Percentiles rank a stretch among this genome's conserved stretches.
These are phyloP conservation scores for Helicocarpus griseus DNA, from an alignment of 2,329 filamentous ascomycete genomes.

Conservation along the genomic window DNA sequence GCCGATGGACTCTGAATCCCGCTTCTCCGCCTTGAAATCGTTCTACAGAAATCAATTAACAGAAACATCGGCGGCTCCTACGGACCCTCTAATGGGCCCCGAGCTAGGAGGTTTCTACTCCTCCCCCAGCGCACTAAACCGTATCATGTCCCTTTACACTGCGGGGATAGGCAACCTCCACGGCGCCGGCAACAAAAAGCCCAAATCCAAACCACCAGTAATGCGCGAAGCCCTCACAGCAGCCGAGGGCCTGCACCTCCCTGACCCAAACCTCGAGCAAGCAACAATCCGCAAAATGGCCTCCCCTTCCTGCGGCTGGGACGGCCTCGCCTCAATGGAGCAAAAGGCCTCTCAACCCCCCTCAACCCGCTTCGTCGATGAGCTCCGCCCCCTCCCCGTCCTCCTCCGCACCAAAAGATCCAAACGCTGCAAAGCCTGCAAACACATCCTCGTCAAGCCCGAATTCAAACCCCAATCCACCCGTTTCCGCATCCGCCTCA, in stretches of 20 bases:
- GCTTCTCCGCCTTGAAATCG: slow-evolving; percentile 62
- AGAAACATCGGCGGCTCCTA: slow-evolving; percentile 46
- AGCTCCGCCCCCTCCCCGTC: slow-evolving; percentile 72
- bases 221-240: slow-evolving; percentile 71
- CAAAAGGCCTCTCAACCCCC: slow-evolving; percentile 44
- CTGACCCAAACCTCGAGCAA: slow-evolving; percentile 51
- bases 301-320: slow-evolving; percentile 47
- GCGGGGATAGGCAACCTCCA: slow-evolving; percentile 46
- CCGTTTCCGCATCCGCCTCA: slow-evolving; percentile 83
- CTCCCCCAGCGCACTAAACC: slow-evolving; percentile 71
- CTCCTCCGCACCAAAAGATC: slow-evolving; percentile 84
- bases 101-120: slow-evolving; percentile 43
- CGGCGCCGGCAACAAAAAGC: slow-evolving; percentile 48
- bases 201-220: slow-evolving; percentile 55
- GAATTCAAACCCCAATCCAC: slow-evolving; percentile 83
- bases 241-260: slow-evolving; percentile 61
- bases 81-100: slow-evolving; percentile 42
- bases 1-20: slow-evolving; percentile 51
- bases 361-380: slow-evolving; percentile 54
- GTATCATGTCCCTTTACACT: slow-evolving; percentile 88
- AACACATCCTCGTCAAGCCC: slow-evolving; percentile 90
- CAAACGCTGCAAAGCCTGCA: slow-evolving; percentile 84
- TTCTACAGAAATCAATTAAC: slow-evolving; percentile 78
- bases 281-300: slow-evolving; percentile 52
- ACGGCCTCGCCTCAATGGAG: slow-evolving; percentile 47